These are phyloP conservation scores for Corymbia citriodora DNA, from an alignment of 441 rosid species.

Conservation along the genomic window DNA sequence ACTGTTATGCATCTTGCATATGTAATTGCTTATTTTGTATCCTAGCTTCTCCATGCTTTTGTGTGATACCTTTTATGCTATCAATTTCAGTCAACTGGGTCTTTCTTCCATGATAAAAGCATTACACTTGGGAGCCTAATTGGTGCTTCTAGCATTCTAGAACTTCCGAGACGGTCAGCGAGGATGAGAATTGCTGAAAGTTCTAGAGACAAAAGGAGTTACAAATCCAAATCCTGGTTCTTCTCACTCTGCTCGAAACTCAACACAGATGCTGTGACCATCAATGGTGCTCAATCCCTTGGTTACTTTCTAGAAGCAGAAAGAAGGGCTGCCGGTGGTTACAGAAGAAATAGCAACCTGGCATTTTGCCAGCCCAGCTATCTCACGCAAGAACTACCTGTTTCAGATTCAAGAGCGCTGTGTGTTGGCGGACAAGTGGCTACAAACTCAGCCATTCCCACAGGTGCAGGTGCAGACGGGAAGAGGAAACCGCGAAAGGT, in stretches of 20 bases:
- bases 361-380: slow-evolving; percentile 12
- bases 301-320: slow-evolving; percentile 64
- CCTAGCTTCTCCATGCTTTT: not conserved
- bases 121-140: slow-evolving; percentile 51
- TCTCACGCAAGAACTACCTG: slow-evolving; percentile 17
- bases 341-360: slow-evolving; percentile 17
- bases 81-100: slow-evolving; percentile 44
- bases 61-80: not conserved
- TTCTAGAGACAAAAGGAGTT: slow-evolving; percentile 29
- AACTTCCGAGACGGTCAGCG: slow-evolving; percentile 37
- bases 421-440: slow-evolving; percentile 19
- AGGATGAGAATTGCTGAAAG: slow-evolving; percentile 26
- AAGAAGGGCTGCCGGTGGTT: slow-evolving; percentile 31
- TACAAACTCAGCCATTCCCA: slow-evolving; percentile 6
- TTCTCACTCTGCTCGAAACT: slow-evolving; percentile 67
- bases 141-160: slow-evolving; percentile 37
- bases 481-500: slow-evolving; percentile 14
- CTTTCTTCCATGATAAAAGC: slow-evolving; percentile 60
- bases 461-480: slow-evolving; percentile 1
- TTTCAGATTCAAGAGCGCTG: slow-evolving; percentile 11
- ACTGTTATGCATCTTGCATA: not conserved
- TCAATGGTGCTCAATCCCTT: slow-evolving; percentile 37
- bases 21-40: not conserved
- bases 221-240: slow-evolving; percentile 46
- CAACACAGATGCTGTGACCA: slow-evolving; percentile 47